These are phyloP conservation scores for Colletotrichum graminicola DNA, from an alignment of 2,329 filamentous ascomycete genomes.

Conservation along the genomic window DNA sequence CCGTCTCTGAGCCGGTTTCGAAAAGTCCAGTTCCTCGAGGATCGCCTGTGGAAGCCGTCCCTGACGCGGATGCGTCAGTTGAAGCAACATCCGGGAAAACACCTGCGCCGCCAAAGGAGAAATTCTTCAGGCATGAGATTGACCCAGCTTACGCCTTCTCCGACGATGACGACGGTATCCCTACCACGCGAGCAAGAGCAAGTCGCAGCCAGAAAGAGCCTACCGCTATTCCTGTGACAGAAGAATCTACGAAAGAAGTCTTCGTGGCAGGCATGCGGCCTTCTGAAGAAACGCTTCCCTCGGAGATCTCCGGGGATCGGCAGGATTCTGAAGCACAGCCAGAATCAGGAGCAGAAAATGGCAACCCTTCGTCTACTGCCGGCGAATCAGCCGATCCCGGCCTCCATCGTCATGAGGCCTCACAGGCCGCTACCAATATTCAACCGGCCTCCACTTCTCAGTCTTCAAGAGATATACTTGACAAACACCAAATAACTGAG, in stretches of 20 bases:
- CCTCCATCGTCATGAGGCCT: background rate
- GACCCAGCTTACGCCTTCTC: conserved; percentile 44
- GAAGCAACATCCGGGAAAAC: background rate
- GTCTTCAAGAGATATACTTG: background rate
- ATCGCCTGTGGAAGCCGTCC: background rate
- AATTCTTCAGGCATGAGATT: conserved; percentile 36
- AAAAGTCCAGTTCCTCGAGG: background rate
- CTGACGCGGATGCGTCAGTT: background rate
- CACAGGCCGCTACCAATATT: background rate
- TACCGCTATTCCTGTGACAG: background rate
- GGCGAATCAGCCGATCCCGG: too few relatives aligned
- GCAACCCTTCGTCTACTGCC: too few relatives aligned
- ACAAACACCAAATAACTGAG: background rate
- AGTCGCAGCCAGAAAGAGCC: background rate
- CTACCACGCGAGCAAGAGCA: background rate
- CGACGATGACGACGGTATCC: conserved; percentile 44
- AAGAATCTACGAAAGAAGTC: background rate
- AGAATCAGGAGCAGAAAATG: background rate
- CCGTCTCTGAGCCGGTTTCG: background rate
- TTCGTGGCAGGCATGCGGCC: background rate
- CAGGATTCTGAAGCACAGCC: background rate
- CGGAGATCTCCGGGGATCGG: background rate
- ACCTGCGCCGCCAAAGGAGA: conserved; percentile 2
- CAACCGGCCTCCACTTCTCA: background rate
- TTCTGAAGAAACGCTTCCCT: background rate